phyloP scores from a whole-genome alignment of 2,329 filamentous ascomycete genomes.

The Calonectria fujianensis region DNA sequence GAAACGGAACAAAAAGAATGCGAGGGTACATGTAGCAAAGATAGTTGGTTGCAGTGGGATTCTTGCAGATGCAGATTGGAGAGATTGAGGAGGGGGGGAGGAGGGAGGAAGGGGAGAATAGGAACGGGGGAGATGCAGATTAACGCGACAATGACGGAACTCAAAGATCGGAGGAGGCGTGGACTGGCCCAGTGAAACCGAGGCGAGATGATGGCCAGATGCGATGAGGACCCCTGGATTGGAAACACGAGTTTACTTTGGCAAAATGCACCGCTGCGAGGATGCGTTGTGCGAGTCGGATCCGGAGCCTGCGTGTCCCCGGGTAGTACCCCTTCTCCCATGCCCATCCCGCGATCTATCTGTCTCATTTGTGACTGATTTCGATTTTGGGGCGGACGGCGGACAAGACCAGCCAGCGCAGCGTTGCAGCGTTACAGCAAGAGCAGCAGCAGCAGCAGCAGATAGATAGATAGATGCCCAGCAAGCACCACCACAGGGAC shows the following conservation, averaged over 20 bases:
- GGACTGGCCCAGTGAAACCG: slow-evolving; percentile 2
- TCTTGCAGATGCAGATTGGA: slow-evolving; percentile 18
- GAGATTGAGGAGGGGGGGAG: not conserved
- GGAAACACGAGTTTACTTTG: slow-evolving; percentile 21
- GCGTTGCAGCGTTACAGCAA: not conserved
- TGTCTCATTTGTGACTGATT: slow-evolving; percentile 13
- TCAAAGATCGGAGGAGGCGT: not conserved
- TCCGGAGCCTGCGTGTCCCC: slow-evolving; percentile 10
- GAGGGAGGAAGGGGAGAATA: not conserved
- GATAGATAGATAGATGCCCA: slow-evolving; percentile 1
- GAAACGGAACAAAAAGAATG: not conserved
- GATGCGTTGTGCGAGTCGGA: slow-evolving; percentile 41
- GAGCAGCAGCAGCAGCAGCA: not conserved
- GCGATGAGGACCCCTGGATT: slow-evolving; percentile 18
- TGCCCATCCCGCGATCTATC: slow-evolving; percentile 33
- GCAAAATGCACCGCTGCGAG: slow-evolving; percentile 28
- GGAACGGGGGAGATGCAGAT: slow-evolving; percentile 2
- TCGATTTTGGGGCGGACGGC: not conserved
- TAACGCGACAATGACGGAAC: slow-evolving; percentile 14
- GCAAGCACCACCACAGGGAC: not conserved
- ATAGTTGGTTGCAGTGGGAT: slow-evolving; percentile 15
- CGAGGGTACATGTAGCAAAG: slow-evolving; percentile 21
- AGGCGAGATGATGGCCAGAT: slow-evolving; percentile 18
- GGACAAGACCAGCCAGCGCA: slow-evolving; percentile 20
- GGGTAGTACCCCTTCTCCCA: not conserved